Base-by-base conservation (phyloP, 352 stramenopile species). In the Globisporangium apiculatum region DNA sequence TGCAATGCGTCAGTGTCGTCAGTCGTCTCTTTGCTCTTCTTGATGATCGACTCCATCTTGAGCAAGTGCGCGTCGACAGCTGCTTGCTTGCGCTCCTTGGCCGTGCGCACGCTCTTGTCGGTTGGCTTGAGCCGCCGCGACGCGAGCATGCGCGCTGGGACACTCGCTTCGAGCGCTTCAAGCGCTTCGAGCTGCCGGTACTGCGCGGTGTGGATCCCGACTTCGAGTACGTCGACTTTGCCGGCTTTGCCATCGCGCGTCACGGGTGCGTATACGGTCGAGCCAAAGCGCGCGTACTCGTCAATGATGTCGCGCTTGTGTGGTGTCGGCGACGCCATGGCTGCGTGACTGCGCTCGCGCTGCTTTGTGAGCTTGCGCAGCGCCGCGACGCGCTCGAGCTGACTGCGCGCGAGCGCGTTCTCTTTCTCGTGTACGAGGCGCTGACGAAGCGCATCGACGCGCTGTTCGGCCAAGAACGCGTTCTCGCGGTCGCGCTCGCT, bases 291-390 rank as follows among this genome's bases (percentile, higher is more conserved):
- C 9, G 68, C 68, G 66, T 97, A 98, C 53, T 97, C 89, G 14
- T 58, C 64, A 53, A 98, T 95, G 59, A 98, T 94, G 62, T 97
- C 91, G 46, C 88, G 77, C 52, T 31, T 31, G 71, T 80, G 4
- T 59, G 50, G 36, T 55, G 60, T 65, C 2, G 78, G 71, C 14
- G 72, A 78, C 8, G 66, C 69, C 47, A 31, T 31, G 2, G 24
- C 24, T 3, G 67, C 61, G 48, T 86, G 73, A 9, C 72, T 66
- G 49, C 83, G 69, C 54, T 85, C 76, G 9, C 91, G 72, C 53
- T 88, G 83, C 64, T 97, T 96, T 1, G 86, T 87, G 12, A 98
- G 79, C 69, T 96, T 97, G 17, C 94, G 73, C 31, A 98, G 71
- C n/a, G 83, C 85, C 55, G 83, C 75, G 45, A 97, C 88, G 18